Evolutionary conservation across 331 rosid genomes (phyloP), one percentile per base, ranked within the genome.

Genomic region (Saraca asoca): DNA sequence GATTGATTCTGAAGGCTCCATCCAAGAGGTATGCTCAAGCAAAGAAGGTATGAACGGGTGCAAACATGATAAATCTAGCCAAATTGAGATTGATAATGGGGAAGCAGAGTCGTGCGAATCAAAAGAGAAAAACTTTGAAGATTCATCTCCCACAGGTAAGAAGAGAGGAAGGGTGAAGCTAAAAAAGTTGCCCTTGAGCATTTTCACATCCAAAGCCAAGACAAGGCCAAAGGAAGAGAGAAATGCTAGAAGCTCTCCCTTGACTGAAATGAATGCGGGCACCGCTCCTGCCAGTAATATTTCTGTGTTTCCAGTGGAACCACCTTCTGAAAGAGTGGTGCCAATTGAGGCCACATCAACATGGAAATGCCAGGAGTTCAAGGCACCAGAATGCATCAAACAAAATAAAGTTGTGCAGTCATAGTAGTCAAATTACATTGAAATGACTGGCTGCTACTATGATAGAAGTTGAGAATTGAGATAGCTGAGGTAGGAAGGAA

Each of bases 101-200:
- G 94, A 85, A 82, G 91, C 84, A 43, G 98, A 85, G 74, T 83
- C 88, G 19, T 79, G 93, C 80, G 88, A 74, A 58, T 59, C 77
- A 35, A 87, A 82, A 66, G 93, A 80, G 69, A 87, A 79, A 83
- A 69, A 7, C 49, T 60, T 62, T 43, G 93, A 80, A 18, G 91
- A 84, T 48, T 53, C 46, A 45, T 74, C 79, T 71, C 66, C 80
- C 50, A 73, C 79, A 52, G 90, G 86, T 38, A 91, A 83, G 81
- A 91, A 85, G 83, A 91, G 90, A 79, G 97, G 97, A 71, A 87
- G 96, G 78, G 87, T 82, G 81, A 91, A 88, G 87, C 90, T 88
- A 65, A 91, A 88, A 58, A 88, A 83, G 79, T 75, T 91, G 78
- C 91, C 96, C 20, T 88, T 88, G 45, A 91, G 95, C 85, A 82